Percentiles rank a stretch among this genome's conserved stretches.
These are phyloP conservation scores for cucumber (Cucumis sativus) DNA, from an alignment of 306 rosid species.

Conservation along the genomic window DNA sequence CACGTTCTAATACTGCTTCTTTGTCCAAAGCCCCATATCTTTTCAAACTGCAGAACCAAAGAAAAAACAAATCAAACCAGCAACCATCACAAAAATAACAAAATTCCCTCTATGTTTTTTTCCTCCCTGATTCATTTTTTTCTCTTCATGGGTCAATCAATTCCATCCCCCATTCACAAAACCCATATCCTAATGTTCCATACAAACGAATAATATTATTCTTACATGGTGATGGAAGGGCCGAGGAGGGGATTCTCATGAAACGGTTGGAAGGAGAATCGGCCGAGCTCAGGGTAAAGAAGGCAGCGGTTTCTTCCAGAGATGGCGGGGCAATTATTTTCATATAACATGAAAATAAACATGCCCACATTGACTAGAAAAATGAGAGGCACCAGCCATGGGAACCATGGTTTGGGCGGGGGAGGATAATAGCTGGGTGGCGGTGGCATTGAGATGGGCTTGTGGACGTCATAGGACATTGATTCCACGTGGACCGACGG, in stretches of 20 bases:
- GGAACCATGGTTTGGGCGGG: conserved; percentile 29
- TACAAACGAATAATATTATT: neutral
- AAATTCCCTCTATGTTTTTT: no score
- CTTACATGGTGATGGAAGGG: conserved; percentile 46
- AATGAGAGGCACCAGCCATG: conserved; percentile 63
- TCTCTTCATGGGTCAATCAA: neutral
- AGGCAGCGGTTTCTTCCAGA: conserved; percentile 20
- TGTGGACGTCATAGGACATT: conserved; percentile 14
- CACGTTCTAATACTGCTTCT: conserved; percentile 25
- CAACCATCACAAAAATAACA: neutral
- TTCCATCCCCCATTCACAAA: neutral
- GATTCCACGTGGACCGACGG: conserved; percentile 38
- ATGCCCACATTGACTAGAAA: conserved; percentile 30
- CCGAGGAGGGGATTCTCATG: conserved; percentile 67
- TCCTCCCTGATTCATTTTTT: neutral
- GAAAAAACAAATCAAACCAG: neutral
- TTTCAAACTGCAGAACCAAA: conserved; percentile 34
- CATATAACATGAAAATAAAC: conserved; percentile 49
- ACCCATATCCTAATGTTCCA: neutral
- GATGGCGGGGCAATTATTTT: conserved; percentile 49
- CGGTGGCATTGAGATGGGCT: conserved; percentile 12
- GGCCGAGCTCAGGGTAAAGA: conserved; percentile 22
- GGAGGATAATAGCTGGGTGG: conserved; percentile 34
- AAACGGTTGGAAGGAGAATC: conserved; percentile 67
- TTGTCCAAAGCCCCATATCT: conserved; percentile 51